Base-by-base conservation (phyloP, 2,329 filamentous ascomycete genomes). In the Aureobasidium uvarum region DNA sequence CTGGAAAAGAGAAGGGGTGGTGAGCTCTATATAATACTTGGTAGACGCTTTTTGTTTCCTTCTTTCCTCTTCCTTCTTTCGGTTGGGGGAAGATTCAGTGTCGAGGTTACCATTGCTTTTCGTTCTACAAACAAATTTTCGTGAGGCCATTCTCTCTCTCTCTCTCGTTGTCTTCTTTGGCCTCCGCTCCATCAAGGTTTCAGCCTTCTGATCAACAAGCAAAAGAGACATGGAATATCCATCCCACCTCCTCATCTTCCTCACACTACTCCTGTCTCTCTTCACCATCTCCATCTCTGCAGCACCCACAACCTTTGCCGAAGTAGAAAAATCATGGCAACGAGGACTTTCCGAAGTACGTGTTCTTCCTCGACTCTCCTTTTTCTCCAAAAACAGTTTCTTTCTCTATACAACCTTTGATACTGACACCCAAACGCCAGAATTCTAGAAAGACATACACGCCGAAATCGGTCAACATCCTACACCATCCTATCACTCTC, bases 301-400 rank as follows among this genome's bases (percentile, higher is more conserved):
- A 11, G 45, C 58, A 13, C 58, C 58, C 23, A 41, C 33, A 7
- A 39, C 31, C n/a, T 62, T 66, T 33, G 31, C 55, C 14, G 54
- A 62, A 18, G 38, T 62, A 18, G 62, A 64, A n/a, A 13, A 65
- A 50, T 51, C 46, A 14, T 65, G 54, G 62, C 46, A 33, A 38
- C 43, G 54, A 58, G 64, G 66, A 28, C 43, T 62, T 20, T 63
- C 56, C 2, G 56, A 67, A 64, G 66, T 65, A 60, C 18, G 11
- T 39, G 6, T 4, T 51, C 31, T 33, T 41, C 13, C n/a, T 39
- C 36, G 5, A 6, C 41, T 13, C 20, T 46, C 28, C 25, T 41
- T 41, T 54, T 60, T n/a, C 45, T 7, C 25, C 25, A 25, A 25
- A 25, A 25, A 25, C 25, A 25, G 25, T 25, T 25, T 4, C 4